Conservation (phyloP, 2,329 filamentous ascomycete species). For the Pseudocercospora macadamiae region DNA sequence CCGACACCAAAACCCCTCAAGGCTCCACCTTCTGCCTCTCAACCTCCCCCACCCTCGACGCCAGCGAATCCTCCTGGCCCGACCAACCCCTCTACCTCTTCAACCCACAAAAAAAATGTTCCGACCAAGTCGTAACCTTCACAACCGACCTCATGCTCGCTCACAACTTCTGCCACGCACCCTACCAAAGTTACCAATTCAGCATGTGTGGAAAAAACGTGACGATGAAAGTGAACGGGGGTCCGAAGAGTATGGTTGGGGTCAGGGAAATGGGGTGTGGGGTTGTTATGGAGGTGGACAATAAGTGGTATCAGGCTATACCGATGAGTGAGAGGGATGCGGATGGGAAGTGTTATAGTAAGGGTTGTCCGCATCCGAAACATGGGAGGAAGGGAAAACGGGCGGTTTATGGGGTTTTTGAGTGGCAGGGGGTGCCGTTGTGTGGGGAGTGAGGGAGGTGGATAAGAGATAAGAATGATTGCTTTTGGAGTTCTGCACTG, state of each 20-base stretch:
- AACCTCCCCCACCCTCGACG: background rate
- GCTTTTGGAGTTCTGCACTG: too few relatives aligned
- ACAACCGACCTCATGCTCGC: background rate
- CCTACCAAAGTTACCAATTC: background rate
- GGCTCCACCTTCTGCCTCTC: background rate
- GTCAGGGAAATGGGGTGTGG: background rate
- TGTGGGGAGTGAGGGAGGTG: too few relatives aligned
- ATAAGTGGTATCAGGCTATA: background rate
- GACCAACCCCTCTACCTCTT: background rate
- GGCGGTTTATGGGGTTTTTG: background rate
- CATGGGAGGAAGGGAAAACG: background rate
- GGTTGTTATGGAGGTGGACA: background rate
- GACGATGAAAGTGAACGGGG: background rate
- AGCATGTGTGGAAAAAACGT: background rate
- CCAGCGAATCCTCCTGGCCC: background rate
- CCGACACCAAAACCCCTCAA: background rate
- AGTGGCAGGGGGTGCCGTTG: background rate
- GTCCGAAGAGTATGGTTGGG: background rate
- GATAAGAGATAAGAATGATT: too few relatives aligned
- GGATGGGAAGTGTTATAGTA: background rate
- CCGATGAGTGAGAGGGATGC: background rate
- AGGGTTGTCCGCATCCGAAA: background rate
- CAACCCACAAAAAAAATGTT: background rate
- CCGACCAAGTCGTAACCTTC: conserved; percentile 4
- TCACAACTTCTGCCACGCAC: background rate